These are phyloP conservation scores for Phalaenopsis equestris DNA, from an alignment of 106 monocot genomes.

Conservation along the genomic window DNA sequence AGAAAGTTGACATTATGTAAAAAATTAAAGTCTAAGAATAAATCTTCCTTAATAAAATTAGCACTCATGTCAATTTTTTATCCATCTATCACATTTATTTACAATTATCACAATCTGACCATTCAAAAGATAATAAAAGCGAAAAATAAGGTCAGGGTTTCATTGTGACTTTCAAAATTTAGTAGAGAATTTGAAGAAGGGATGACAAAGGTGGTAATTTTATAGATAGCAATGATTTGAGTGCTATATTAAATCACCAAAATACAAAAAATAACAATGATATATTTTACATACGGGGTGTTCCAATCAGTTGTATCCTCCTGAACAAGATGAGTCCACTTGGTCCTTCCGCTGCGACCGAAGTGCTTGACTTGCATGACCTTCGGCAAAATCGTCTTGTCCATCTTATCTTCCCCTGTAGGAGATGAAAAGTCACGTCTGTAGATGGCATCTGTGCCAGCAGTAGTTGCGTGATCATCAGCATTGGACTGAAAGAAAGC, in stretches of 20 bases:
- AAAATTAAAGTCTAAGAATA: too few species aligned
- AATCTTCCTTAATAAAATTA: too few species aligned
- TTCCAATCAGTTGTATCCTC: conserved; percentile 99
- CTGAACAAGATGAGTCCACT: conserved; percentile 97
- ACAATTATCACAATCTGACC: too few species aligned
- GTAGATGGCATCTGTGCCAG: conserved; percentile 55
- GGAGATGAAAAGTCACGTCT: conserved; percentile 77
- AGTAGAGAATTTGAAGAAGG: too few species aligned
- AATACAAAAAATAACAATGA: not conserved
- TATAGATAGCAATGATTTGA: too few species aligned
- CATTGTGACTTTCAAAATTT: too few species aligned
- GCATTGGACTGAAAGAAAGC: conserved; percentile 75
- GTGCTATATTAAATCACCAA: not conserved
- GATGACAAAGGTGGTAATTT: too few species aligned
- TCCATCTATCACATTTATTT: too few species aligned
- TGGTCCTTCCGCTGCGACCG: conserved; percentile 92
- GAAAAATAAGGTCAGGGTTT: too few species aligned
- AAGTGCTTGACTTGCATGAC: conserved; percentile 99
- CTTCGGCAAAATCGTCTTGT: conserved; percentile 88
- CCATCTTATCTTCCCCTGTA: conserved; percentile 96
- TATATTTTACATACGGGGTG: conserved; percentile 54
- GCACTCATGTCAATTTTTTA: too few species aligned
- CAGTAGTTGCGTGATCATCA: conserved; percentile 56
- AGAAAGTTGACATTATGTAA: too few species aligned
- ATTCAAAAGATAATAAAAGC: too few species aligned